Evolutionary conservation across 345 rosid genomes (phyloP), one percentile per base, ranked within the genome.

Genomic region (Syzygium aqueum): DNA sequence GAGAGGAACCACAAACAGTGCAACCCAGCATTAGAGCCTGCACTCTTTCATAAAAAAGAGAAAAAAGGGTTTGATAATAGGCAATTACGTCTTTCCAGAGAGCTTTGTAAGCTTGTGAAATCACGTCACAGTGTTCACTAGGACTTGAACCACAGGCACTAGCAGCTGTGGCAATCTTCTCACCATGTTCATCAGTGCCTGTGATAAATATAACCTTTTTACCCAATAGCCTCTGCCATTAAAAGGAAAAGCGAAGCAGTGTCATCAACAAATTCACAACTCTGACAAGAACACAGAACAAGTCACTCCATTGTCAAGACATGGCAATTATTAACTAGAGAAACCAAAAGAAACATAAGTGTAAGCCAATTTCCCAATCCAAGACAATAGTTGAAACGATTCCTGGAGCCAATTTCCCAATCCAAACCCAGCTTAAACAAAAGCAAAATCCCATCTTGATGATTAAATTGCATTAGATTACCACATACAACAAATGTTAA

Each of bases 181-280:
- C 98, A 50, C 99, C 99, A 30, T 97, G 98, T 86, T 97, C 98
- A 88, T 97, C 99, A 0, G 99, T 95, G 65, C 99, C 98, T 8
- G 99, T 96, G 85, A 97, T 91, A 77, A 97, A 93, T 88, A 95
- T 92, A 88, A 97, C 99, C 87, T 91, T 93, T 87, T 95, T 97
- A 10, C 98, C 98, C 63, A 91, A 90, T 80, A 96, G 97, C 91
- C 99, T 95, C 99, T 97, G 94, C 91, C 92, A 92, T 87, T 85
- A 85, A 53, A 85, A n/a, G 53, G n/a, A 65, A 87, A 27, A 86
- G 85, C 46, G 53, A 84, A 67, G 37, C 51, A 89, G 63, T 10
- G 23, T 77, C 14, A 50, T 61, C 43, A 28, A 51, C 23, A 84
- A 57, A 30, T 61, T 33, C 23, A 52, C 65, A 27, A 53, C 52